Percentiles rank a stretch among this genome's conserved stretches.
These are phyloP conservation scores for Ganoderma boninense DNA, from an alignment of 1,284 basidiomycete species.

Conservation along the genomic window DNA sequence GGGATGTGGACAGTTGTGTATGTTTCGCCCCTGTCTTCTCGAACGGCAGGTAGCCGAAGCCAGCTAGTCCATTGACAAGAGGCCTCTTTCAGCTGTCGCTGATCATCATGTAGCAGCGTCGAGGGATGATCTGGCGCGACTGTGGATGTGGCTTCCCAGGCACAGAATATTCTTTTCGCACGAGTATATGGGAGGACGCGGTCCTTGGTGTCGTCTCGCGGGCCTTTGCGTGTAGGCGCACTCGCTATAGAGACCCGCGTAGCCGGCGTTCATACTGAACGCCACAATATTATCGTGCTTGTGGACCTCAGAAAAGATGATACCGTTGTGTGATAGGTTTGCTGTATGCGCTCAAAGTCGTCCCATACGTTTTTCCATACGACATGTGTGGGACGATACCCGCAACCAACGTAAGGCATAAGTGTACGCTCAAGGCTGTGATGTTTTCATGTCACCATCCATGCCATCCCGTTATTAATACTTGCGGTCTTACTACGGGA, in stretches of 20 bases:
- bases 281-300: not conserved
- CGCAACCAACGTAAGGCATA: not conserved
- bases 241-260: not conserved
- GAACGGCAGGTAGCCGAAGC: not conserved
- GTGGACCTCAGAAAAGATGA: not conserved
- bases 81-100: constrained; percentile 11
- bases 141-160: not conserved
- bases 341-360: not conserved
- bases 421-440: not conserved
- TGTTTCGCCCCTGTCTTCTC: constrained; percentile 1
- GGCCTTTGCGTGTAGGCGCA: not conserved
- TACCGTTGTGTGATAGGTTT: not conserved
- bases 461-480: not conserved
- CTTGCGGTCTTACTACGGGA: not conserved
- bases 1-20: constrained; percentile 2
- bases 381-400: not conserved
- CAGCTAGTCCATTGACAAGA: not conserved
- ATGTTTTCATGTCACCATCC: not conserved
- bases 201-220: not conserved
- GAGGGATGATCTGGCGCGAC: not conserved
- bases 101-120: not conserved
- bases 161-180: not conserved
- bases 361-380: not conserved
- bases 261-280: constrained; percentile 11
- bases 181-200: not conserved